Evolutionary conservation across 2,329 filamentous ascomycete species (phyloP).

Genomic region (Apiospora phragmitis): DNA sequence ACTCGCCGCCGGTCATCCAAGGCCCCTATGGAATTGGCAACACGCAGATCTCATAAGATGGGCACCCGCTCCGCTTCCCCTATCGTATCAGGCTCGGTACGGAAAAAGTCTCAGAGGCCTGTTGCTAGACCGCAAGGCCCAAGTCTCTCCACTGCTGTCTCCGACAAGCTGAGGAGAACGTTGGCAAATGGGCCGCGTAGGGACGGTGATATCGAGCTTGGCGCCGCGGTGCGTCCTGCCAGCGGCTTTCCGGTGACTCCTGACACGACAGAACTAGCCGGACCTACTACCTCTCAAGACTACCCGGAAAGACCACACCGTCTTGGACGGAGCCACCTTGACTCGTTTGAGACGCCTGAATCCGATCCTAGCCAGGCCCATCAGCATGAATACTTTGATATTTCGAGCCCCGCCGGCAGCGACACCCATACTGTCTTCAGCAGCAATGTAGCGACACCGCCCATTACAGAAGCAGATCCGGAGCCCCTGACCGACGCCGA

Average conservation of each 20-base stretch:
- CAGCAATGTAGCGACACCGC: conserved; percentile 70
- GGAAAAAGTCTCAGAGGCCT: conserved; percentile 32
- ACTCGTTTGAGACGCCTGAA: conserved; percentile 46
- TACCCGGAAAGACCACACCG: conserved; percentile 34
- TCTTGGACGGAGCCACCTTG: conserved; percentile 41
- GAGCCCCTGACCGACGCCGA: conserved; percentile 58
- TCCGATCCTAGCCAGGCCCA: conserved; percentile 40
- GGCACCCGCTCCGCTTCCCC: conserved; percentile 36
- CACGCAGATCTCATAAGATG: conserved; percentile 35
- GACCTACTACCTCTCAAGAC: conserved; percentile 16
- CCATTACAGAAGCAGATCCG: conserved; percentile 71
- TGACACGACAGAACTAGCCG: conserved; percentile 52
- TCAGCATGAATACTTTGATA: conserved; percentile 42
- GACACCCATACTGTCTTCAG: conserved; percentile 62
- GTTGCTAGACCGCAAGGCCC: conserved; percentile 29
- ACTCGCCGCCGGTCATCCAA: conserved; percentile 26
- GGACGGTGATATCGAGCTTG: conserved; percentile 26
- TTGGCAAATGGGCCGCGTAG: conserved; percentile 32
- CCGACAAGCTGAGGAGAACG: conserved; percentile 41
- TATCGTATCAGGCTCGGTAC: conserved; percentile 26
- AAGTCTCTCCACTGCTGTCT: conserved; percentile 30
- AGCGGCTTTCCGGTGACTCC: conserved; percentile 53
- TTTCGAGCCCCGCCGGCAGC: conserved; percentile 53
- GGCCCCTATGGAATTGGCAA: conserved; percentile 26
- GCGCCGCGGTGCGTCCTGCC: conserved; percentile 19